Conservation (phyloP, 805 yeast species). For the Yamadazyma nakazawae region DNA sequence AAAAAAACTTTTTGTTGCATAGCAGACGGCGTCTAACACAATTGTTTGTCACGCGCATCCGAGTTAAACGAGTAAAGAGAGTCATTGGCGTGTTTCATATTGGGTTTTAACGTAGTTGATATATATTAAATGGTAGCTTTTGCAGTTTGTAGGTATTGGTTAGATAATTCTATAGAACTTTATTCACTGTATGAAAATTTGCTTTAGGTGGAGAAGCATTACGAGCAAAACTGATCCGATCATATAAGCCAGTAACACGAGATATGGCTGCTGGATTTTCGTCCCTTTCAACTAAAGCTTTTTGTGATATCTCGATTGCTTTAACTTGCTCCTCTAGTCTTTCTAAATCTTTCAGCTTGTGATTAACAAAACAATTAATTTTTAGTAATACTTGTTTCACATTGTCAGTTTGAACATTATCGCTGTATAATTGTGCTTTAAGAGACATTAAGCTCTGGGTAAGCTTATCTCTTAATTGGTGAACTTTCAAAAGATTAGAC, state of each 20-base stretch:
- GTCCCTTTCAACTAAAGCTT: not conserved
- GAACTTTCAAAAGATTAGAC: slow-evolving; percentile 22
- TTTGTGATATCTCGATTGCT: not conserved
- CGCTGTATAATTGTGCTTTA: slow-evolving; percentile 22
- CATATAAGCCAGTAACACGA: not conserved
- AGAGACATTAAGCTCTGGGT: slow-evolving; percentile 29
- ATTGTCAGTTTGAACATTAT: slow-evolving; percentile 19
- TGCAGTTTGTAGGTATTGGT: no score
- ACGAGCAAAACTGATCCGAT: not conserved
- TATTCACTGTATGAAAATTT: not conserved
- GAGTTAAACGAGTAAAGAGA: not conserved
- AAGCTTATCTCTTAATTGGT: slow-evolving; percentile 22
- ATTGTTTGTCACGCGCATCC: slow-evolving; percentile 1
- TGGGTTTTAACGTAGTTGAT: not conserved
- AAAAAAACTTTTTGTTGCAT: not conserved
- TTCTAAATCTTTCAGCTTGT: slow-evolving; percentile 6
- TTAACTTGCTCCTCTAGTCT: not conserved
- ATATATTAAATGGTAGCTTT: not conserved
- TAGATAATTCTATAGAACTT: no score
- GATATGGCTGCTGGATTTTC: not conserved
- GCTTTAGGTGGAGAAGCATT: not conserved
- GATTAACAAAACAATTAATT: slow-evolving; percentile 20
- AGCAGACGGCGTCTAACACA: not conserved
- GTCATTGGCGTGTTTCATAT: not conserved
- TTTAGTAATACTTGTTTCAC: slow-evolving; percentile 29